Evolutionary conservation across 257 asterid genomes (phyloP), one percentile per base, ranked within the genome.

Genomic region (Rauvolfia tetraphylla): DNA sequence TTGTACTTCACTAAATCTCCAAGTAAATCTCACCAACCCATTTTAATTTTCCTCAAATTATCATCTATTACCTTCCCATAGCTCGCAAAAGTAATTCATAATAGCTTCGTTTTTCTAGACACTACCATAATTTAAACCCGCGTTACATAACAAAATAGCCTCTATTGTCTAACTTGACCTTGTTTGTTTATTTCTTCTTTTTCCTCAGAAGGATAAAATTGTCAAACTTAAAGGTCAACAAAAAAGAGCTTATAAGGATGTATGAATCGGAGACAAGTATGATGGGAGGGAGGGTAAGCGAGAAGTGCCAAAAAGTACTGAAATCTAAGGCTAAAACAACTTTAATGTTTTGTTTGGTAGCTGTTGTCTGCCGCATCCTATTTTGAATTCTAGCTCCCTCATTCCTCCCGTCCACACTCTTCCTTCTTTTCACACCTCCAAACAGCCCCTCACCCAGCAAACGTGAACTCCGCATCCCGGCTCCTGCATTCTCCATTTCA

Each of bases 361-460:
- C 84, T 72, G 82, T 83, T 87, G 90, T 83, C 88, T 62, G 81
- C 79, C 73, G 88, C 88, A 59, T 82, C 86, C 84, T 38, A 39
- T 77, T 79, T 85, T 85, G 82, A 82, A 79, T 65, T 68, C 67
- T 71, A 46, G 75, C 78, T 75, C 65, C 74, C 75, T 74, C 74
- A 81, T 54, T 46, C 62, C 39, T 18, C 31, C 70, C 57, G 61
- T 69, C 71, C 82, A 71, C 69, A 74, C 63, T 14, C 57, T 38
- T 27, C 63, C 46, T 59, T 23, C 67, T 38, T 75, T 78, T 46
- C 80, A 59, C 80, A 71, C 80, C 41, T 11, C 71, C 56, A 41
- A 71, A 29, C 74, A 15, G 2, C 59, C 31, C 25, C 41, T 27
- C 78, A 36, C 65, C 72, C 23, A 18, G 36, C 34, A 39, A 72